Evolutionary conservation across 345 rosid species (phyloP), one percentile per base, ranked within the genome.

Genomic region (Dovyalis caffra): DNA sequence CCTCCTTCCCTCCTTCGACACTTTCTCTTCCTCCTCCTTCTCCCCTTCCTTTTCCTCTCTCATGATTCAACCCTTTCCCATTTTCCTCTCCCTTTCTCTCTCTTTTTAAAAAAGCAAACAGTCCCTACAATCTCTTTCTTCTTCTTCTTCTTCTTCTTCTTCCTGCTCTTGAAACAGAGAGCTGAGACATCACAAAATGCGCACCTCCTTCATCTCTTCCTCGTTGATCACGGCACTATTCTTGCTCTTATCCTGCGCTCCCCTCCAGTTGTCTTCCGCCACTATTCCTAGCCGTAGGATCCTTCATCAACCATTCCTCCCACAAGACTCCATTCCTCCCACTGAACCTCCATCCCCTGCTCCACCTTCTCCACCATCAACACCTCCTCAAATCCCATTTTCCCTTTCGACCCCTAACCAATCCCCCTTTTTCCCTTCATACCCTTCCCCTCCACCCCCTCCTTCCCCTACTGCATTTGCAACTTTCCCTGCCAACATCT

Each of bases 401-500:
- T 69, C 92, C 66, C 35, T 83, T 66, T 68, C 91, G 75, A 74
- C 90, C 62, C 87, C 91, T 6, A 77, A 75, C 47, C 69, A 81
- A 15, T 78, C 94, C 21, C 95, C 97, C 0, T 96, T 93, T 77
- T 96, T 93, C 80, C 99, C 98, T 1, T 40, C 87, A 33, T 90
- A 82, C 82, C 86, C 94, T 69, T 73, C 88, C 6, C 61, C 98
- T 37, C 80, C 77, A 37, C 76, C 98, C 8, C 97, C 97, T 45
- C 89, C 92, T 6, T 70, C 94, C 58, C 91, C 98, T 0, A 77
- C 91, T 4, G 51, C 86, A 3, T 90, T 86, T 70, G 97, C 93
- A 28, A 90, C 99, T 35, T 95, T 92, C 78, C 99, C 99, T 0
- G 99, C 97, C 64, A 95, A 95, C 71, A 90, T 95, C 80, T 92